Evolutionary conservation across 352 stramenopile genomes (phyloP), one percentile per base, ranked within the genome.

Genomic region (Phytophthora hybrid): DNA sequence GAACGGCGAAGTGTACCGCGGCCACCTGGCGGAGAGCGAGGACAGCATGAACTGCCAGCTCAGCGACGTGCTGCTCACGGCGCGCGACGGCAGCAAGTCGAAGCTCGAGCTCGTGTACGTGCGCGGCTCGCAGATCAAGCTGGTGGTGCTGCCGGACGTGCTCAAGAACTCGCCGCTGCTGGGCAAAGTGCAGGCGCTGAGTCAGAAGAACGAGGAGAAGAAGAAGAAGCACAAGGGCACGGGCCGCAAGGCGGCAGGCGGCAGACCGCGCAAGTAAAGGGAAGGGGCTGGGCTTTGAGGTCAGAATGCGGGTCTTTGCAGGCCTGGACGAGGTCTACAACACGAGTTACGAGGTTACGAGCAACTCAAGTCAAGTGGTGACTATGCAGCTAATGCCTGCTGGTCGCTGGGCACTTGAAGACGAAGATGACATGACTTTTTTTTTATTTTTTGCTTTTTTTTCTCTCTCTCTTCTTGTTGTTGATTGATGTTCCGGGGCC

Each of bases 21-120:
- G 91, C 5, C 79, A 95, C 59, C 71, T 97, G 52, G 71, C 80
- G 16, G 88, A 97, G 72, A 95, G 87, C 64, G 91, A 97, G 74
- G 91, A 97, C 78, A 99, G 96, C 58, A 99, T 99, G 97, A 99
- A 99, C 82, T 97, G 97, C 79, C 97, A 98, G 76, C 80, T 99
- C 16, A 98, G 90, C 34, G 93, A 98, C 77, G 90, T 96, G 59
- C 86, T 95, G 60, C 76, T 96, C 44, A 97, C 90, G n/a, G 83
- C 90, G 59, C 90, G 86, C 46, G 87, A 97, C 77, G 90, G 91
- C 7, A 83, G 94, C 72, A 93, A 94, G 68, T 66, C 70, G 63
- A 92, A 93, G 60, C 77, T 97, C 16, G 90, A 97, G 77, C 74
- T 91, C 82, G 81, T 99, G 14, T 99, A 99, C 77, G 85, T 99